These are phyloP conservation scores for Corchorus olitorius DNA, from an alignment of 345 rosid species.

Conservation along the genomic window DNA sequence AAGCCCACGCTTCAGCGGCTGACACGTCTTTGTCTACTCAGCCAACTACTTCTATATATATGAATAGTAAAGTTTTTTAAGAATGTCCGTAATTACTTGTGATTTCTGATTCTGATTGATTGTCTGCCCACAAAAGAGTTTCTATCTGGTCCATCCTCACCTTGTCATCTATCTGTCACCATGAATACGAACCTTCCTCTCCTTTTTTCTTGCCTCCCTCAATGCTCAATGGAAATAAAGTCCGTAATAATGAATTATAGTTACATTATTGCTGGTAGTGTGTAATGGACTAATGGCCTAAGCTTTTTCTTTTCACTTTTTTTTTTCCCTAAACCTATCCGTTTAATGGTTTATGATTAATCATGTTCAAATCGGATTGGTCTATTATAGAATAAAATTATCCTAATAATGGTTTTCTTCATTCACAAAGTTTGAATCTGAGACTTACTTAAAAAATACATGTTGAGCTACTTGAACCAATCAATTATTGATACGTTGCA, in stretches of 20 bases:
- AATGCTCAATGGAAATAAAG: not conserved
- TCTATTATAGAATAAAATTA: too few relatives aligned
- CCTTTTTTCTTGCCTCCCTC: not conserved
- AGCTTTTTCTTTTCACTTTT: not conserved
- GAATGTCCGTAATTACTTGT: not conserved
- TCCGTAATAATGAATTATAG: not conserved
- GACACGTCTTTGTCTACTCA: conserved; percentile 1
- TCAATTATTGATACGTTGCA: not conserved
- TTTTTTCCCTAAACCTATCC: too few relatives aligned
- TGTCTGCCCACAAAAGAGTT: not conserved
- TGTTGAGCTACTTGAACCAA: too few relatives aligned
- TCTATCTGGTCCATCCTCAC: conserved; percentile 20
- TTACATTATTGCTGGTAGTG: too few relatives aligned
- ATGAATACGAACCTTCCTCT: conserved; percentile 18
- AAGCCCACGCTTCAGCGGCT: conserved; percentile 9
- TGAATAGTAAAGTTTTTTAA: not conserved
- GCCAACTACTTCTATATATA: too few relatives aligned
- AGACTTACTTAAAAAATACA: too few relatives aligned
- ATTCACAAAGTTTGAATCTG: too few relatives aligned
- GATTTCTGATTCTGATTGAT: not conserved
- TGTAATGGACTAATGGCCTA: too few relatives aligned
- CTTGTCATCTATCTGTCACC: conserved; percentile 9
- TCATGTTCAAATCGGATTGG: too few relatives aligned
- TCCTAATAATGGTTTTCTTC: too few relatives aligned
- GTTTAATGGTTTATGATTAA: too few relatives aligned